Percentiles rank a stretch among this genome's conserved stretches.
These are phyloP conservation scores for Fusarium avenaceum DNA, from an alignment of 2,329 filamentous ascomycete species.

Conservation along the genomic window DNA sequence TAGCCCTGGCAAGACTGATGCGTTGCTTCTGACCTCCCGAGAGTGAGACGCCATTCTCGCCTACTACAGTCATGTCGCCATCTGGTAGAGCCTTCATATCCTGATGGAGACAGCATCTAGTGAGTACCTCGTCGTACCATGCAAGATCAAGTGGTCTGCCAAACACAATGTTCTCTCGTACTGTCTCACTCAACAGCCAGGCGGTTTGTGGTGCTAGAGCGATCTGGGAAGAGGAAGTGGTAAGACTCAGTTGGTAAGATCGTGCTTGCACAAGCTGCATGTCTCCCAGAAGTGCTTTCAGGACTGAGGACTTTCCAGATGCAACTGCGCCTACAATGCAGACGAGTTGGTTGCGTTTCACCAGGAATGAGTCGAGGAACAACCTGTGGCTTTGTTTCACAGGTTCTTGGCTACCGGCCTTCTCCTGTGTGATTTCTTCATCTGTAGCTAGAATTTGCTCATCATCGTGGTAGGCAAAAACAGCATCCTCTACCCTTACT, in stretches of 20 bases:
- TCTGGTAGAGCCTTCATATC: constrained; percentile 23
- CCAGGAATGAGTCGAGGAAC: constrained; percentile 1
- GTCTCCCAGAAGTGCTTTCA: constrained; percentile 22
- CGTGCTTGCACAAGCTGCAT: constrained; percentile 22
- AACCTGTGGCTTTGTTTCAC: not conserved
- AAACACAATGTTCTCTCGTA: constrained; percentile 28
- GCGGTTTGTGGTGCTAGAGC: constrained; percentile 24
- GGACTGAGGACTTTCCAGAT: constrained; percentile 25
- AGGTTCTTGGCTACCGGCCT: not conserved
- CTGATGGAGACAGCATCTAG: constrained; percentile 19
- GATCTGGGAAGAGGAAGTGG: constrained; percentile 12
- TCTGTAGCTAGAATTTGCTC: not conserved
- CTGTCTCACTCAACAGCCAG: constrained; percentile 29
- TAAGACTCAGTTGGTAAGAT: constrained; percentile 3
- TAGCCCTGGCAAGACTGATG: constrained; percentile 30
- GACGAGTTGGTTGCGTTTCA: constrained; percentile 12
- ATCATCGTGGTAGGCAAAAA: constrained; percentile 26
- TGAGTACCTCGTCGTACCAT: constrained; percentile 32
- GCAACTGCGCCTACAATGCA: constrained; percentile 26
- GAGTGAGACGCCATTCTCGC: constrained; percentile 29
- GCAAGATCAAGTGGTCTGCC: constrained; percentile 7
- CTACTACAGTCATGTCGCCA: constrained; percentile 32
- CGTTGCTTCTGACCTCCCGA: constrained; percentile 34
- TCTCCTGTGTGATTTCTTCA: not conserved
- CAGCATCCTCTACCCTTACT: constrained; percentile 10